phyloP scores from a whole-genome alignment of 2,329 filamentous ascomycete genomes.

The Harringtonia aguacate region DNA sequence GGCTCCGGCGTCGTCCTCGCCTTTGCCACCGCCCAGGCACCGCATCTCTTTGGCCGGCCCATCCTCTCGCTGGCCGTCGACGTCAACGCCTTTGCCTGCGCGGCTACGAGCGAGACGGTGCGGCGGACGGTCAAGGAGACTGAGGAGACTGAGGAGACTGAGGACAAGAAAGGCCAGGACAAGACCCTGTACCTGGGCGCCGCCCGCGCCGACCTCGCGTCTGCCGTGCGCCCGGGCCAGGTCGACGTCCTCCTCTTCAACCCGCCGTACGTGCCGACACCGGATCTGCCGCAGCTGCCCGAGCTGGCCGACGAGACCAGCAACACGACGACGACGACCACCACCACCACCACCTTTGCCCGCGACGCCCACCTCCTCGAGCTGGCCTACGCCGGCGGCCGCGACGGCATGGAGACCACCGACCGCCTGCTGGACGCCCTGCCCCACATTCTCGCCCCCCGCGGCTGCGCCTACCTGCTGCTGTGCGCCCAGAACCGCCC shows the following conservation, averaged over 20 bases:
- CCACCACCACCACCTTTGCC: slow-evolving; percentile 55
- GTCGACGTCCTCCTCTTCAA: slow-evolving; percentile 93
- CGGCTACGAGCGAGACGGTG: slow-evolving; percentile 62
- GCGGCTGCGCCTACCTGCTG: slow-evolving; percentile 80
- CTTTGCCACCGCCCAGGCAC: slow-evolving; percentile 70
- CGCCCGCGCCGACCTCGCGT: slow-evolving; percentile 58
- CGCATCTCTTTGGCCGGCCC: slow-evolving; percentile 57
- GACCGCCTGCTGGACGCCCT: slow-evolving; percentile 64
- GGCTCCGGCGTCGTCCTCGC: slow-evolving; percentile 91
- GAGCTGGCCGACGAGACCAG: too few species aligned
- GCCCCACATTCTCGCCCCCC: slow-evolving; percentile 47
- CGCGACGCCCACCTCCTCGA: slow-evolving; percentile 74
- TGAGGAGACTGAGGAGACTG: slow-evolving; percentile 10
- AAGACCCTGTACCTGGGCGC: slow-evolving; percentile 50
- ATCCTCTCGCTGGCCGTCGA: slow-evolving; percentile 70
- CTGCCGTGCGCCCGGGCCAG: slow-evolving; percentile 42
- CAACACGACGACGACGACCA: slow-evolving; percentile 15
- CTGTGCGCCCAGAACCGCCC: slow-evolving; percentile 88
- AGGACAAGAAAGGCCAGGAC: background rate
- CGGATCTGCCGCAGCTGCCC: slow-evolving; percentile 47
- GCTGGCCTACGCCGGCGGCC: slow-evolving; percentile 80
- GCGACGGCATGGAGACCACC: slow-evolving; percentile 90
- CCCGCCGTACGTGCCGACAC: slow-evolving; percentile 89
- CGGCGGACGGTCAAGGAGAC: slow-evolving; percentile 25
- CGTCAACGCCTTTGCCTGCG: slow-evolving; percentile 75